A percentile compares a stretch with the other conserved stretches of the same genome.
These are phyloP conservation scores for Orbilia blumenaviensis DNA, from an alignment of 2,329 filamentous ascomycete genomes.

Conservation along the genomic window DNA sequence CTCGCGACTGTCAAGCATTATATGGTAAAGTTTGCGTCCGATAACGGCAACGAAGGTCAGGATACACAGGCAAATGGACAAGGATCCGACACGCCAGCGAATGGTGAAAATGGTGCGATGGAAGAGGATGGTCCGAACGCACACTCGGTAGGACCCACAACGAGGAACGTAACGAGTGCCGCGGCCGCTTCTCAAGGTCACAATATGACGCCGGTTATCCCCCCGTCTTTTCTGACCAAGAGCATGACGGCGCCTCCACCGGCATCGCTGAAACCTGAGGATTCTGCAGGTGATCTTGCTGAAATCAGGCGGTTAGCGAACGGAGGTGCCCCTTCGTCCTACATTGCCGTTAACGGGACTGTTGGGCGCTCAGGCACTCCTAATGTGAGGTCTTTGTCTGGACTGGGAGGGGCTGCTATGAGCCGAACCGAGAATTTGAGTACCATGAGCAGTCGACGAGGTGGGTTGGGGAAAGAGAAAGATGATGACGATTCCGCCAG, in stretches of 20 bases:
- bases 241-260: slow-evolving; percentile 47
- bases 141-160: slow-evolving; percentile 22
- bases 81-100: slow-evolving; percentile 2
- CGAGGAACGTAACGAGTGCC: slow-evolving; percentile 41
- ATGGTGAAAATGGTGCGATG: slow-evolving; percentile 25
- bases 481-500: slow-evolving; percentile 49
- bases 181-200: slow-evolving; percentile 34
- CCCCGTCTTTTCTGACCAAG: slow-evolving; percentile 45
- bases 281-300: slow-evolving; percentile 24
- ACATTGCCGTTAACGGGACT: slow-evolving; percentile 8
- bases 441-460: slow-evolving; percentile 42
- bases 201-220: slow-evolving; percentile 48
- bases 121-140: slow-evolving; percentile 27
- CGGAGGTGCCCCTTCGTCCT: slow-evolving; percentile 22
- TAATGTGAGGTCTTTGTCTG: slow-evolving; percentile 33
- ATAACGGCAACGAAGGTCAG: slow-evolving; percentile 8
- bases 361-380: slow-evolving; percentile 37
- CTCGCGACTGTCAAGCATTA: slow-evolving; percentile 45
- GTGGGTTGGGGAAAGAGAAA: slow-evolving; percentile 18
- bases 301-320: slow-evolving; percentile 29
- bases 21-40: slow-evolving; percentile 12
- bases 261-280: slow-evolving; percentile 32
- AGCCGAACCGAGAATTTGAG: slow-evolving; percentile 44
- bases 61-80: slow-evolving; percentile 26
- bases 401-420: slow-evolving; percentile 33